Base-by-base conservation (phyloP, 345 rosid species). In the Conringia planisiliqua region DNA sequence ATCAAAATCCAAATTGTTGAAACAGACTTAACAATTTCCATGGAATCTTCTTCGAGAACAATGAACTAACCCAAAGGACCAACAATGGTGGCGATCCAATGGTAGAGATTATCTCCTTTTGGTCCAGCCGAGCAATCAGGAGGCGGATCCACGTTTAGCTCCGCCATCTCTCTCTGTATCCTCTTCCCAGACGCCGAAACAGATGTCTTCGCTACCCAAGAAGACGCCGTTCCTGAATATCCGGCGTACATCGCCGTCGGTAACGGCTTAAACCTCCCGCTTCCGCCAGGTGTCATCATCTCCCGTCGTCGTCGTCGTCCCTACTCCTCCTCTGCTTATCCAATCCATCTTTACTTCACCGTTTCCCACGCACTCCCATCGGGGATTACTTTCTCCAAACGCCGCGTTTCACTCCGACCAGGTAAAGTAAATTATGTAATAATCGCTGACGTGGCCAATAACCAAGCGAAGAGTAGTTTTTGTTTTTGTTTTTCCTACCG, bases 61-160 rank as follows among this genome's bases (percentile, higher is more conserved):
- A 30, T 30, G 6, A 17, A 24, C 65, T 51, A 33, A 88, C 98
- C 95, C 29, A 83, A 74, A 30, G 98, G 97, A 39, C 93, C 98
- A 51, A 94, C 76, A 71, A 90, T 59, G 73, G 96, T 88, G 82
- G 97, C 80, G 81, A 94, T 86, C 98, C 98, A 90, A 66, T 90
- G 85, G 82, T 88, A 90, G 75, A 94, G 93, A 76, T 86, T 94
- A 80, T 94, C 98, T 36, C 96, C 93, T 55, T 83, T 90, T 7
- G 98, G 98, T 20, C 96, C 97, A 42, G 99, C 98, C 6, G 96
- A 92, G 60, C 93, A 92, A 68, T 89, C 88, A 50, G 78, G 79
- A 75, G 94, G 96, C 7, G 98, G 96, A 76, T 89, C 87, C 46
- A 68, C 66, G 83, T 83, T 90, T 9, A 90, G 92, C 79, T 92